Percentiles rank a stretch among this genome's conserved stretches.
phyloP scores from a whole-genome alignment of 768 basidiomycete species.

The Tylopilus subfusipes region DNA sequence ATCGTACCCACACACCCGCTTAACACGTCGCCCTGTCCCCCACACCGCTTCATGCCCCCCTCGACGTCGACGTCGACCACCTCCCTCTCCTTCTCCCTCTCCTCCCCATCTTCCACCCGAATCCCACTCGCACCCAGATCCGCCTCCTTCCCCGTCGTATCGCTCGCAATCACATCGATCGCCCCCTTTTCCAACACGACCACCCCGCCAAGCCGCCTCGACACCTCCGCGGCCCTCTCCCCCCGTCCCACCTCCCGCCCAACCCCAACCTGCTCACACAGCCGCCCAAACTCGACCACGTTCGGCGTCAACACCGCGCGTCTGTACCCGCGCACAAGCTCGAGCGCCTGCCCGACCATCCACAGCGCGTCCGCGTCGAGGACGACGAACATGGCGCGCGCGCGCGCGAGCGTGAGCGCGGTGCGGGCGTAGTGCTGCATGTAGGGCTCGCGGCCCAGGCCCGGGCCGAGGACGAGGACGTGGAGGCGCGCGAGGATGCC shows the following conservation, averaged over 20 bases:
- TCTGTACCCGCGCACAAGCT: constrained; percentile 77
- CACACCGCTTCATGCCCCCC: constrained; percentile 89
- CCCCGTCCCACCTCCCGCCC: constrained; percentile 25
- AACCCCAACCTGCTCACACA: constrained; percentile 72
- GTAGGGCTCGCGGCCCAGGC: constrained; percentile 84
- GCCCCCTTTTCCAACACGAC: constrained; percentile 89
- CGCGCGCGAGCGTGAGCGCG: constrained; percentile 71
- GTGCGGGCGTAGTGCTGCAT: constrained; percentile 83
- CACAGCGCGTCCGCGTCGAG: constrained; percentile 92
- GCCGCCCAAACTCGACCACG: constrained; percentile 84
- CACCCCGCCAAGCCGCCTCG: constrained; percentile 76
- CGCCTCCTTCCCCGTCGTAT: constrained; percentile 57
- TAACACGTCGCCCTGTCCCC: constrained; percentile 94
- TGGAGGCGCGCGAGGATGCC: constrained; percentile 83
- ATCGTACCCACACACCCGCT: constrained; percentile 86
- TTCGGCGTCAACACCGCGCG: constrained; percentile 92
- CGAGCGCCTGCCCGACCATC: constrained; percentile 72
- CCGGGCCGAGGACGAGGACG: constrained; percentile 90
- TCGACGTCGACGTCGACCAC: constrained; percentile 61
- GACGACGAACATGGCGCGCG: constrained; percentile 80
- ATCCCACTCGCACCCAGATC: constrained; percentile 43
- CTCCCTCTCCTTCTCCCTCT: constrained; percentile 56
- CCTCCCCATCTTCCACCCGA: constrained; percentile 38
- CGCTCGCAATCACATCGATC: constrained; percentile 76
- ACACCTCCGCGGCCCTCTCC: constrained; percentile 67